A percentile compares a stretch with the other conserved stretches of the same genome.
Conservation (phyloP, 306 rosid genomes). For the Sesbania bispinosa region DNA sequence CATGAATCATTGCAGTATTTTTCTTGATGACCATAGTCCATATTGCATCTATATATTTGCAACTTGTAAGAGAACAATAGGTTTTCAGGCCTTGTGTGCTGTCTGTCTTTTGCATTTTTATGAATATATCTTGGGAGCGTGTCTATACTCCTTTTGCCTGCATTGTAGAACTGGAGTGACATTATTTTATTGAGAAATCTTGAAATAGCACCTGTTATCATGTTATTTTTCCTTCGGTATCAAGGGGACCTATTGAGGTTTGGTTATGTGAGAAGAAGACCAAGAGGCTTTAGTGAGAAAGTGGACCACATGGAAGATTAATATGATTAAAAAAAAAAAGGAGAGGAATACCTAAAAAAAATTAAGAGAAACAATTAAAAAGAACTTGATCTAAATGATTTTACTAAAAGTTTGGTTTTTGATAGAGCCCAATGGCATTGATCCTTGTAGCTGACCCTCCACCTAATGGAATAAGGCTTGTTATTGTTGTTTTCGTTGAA, state of each 20-base stretch:
- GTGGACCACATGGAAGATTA: too few species aligned
- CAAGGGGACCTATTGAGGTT: too few species aligned
- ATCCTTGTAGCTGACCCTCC: not conserved
- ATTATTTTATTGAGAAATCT: not conserved
- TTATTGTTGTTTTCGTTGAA: not conserved
- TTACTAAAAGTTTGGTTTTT: too few species aligned
- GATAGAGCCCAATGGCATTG: too few species aligned
- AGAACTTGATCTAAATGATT: too few species aligned
- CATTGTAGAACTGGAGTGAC: not conserved
- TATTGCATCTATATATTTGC: not conserved
- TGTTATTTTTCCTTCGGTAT: not conserved
- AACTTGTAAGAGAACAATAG: not conserved
- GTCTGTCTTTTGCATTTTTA: not conserved
- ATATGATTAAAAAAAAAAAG: too few species aligned
- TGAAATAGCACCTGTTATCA: not conserved
- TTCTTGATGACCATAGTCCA: not conserved
- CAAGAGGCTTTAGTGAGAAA: too few species aligned
- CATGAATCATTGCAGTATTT: not conserved
- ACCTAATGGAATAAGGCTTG: not conserved
- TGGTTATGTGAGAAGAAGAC: too few species aligned
- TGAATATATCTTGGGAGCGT: not conserved
- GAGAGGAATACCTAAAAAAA: too few species aligned
- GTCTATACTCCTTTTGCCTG: not conserved
- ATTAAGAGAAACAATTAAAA: too few species aligned
- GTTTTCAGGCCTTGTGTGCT: not conserved